These are phyloP conservation scores for Colletotrichum sp. DNA, from an alignment of 2,329 filamentous ascomycete genomes.

Conservation along the genomic window DNA sequence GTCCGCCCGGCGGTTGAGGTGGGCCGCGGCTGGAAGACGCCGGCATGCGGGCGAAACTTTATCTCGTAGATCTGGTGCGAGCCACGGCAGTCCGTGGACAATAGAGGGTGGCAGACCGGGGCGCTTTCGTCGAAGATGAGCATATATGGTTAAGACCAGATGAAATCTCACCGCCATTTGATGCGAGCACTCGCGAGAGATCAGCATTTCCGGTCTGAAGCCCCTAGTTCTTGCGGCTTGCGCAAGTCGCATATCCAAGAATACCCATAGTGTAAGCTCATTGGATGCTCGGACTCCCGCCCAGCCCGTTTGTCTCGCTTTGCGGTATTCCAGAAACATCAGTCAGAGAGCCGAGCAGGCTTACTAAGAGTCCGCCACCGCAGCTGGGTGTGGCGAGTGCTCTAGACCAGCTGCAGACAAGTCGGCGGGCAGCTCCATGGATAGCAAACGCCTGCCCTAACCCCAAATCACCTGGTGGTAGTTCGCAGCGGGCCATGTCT, in stretches of 20 bases:
- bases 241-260: neutral
- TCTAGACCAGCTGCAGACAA: neutral
- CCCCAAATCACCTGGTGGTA: neutral
- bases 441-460: neutral
- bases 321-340: neutral
- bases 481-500: neutral
- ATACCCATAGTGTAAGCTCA: neutral
- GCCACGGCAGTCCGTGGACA: neutral
- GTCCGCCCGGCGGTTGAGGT: neutral
- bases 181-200: neutral
- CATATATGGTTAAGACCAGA: neutral
- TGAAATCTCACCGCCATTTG: conserved; percentile 15
- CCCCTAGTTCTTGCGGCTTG: neutral
- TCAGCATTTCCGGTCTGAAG: neutral
- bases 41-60: conserved; percentile 6
- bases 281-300: neutral
- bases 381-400: neutral
- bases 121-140: neutral
- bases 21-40: neutral
- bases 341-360: neutral
- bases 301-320: neutral
- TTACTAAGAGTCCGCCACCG: neutral
- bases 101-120: neutral
- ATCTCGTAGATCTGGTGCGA: conserved; percentile 8
- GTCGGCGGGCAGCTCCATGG: neutral